Percentiles rank a stretch among this genome's conserved stretches.
These are phyloP conservation scores for Tolypocladium endophyticum DNA, from an alignment of 2,329 filamentous ascomycete genomes.

Conservation along the genomic window DNA sequence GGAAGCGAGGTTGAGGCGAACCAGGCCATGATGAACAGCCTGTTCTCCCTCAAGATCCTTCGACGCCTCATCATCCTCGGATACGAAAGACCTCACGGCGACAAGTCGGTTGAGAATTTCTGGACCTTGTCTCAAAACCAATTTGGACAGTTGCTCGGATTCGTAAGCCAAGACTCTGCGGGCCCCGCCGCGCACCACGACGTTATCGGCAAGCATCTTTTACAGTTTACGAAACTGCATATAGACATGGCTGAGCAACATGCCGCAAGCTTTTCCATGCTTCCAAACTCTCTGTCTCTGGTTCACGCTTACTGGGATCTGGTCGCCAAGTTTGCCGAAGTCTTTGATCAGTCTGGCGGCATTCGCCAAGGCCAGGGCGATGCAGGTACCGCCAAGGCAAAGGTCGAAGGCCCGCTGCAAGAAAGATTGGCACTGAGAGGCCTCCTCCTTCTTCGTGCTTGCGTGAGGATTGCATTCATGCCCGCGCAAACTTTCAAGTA, in stretches of 20 bases:
- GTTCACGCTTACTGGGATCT: conserved; percentile 79
- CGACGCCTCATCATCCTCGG: conserved; percentile 70
- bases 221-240: conserved; percentile 89
- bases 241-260: conserved; percentile 73
- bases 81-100: conserved; percentile 75
- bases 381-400: conserved; percentile 31
- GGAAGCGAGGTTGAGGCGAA: conserved; percentile 49
- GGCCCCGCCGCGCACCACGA: conserved; percentile 44
- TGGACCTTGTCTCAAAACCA: conserved; percentile 73
- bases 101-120: conserved; percentile 64
- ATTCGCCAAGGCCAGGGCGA: conserved; percentile 34
- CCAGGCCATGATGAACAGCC: conserved; percentile 62
- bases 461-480: conserved; percentile 74
- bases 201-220: conserved; percentile 70
- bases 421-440: conserved; percentile 79
- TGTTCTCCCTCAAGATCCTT: conserved; percentile 69
- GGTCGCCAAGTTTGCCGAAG: conserved; percentile 64
- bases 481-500: conserved; percentile 78
- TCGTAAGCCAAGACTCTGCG: conserved; percentile 46
- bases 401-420: conserved; percentile 50
- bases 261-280: conserved; percentile 69
- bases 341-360: conserved; percentile 53
- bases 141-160: conserved; percentile 63
- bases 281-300: conserved; percentile 70
- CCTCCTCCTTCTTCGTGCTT: conserved; percentile 70